A percentile compares a stretch with the other conserved stretches of the same genome.
These are phyloP conservation scores for Sesbania bispinosa DNA, from an alignment of 306 rosid genomes.

Conservation along the genomic window DNA sequence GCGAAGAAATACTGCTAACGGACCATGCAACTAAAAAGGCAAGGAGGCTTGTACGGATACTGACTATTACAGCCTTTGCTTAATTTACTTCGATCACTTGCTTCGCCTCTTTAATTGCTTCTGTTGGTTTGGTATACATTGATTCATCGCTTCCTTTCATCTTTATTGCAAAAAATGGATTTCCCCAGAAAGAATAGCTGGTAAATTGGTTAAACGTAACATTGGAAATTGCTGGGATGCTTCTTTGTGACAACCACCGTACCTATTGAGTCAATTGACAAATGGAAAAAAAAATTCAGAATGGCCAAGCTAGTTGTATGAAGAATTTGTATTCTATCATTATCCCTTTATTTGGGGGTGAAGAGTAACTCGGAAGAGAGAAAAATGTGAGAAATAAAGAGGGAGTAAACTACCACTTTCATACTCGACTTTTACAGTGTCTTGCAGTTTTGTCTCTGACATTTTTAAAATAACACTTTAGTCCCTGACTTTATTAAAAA, in stretches of 20 bases:
- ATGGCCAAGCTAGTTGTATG: background rate
- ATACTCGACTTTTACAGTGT: too few relatives aligned
- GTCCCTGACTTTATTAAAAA: too few relatives aligned
- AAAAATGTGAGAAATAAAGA: too few relatives aligned
- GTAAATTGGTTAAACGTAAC: constrained; percentile 1
- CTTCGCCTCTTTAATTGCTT: background rate
- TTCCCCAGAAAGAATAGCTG: background rate
- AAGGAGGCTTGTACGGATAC: constrained; percentile 14
- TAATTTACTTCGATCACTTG: too few relatives aligned
- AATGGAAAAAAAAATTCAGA: background rate
- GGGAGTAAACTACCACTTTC: too few relatives aligned
- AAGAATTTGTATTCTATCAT: background rate
- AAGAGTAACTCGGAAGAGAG: too few relatives aligned
- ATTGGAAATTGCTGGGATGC: constrained; percentile 49
- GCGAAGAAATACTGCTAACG: background rate
- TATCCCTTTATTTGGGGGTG: too few relatives aligned
- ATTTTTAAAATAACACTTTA: too few relatives aligned
- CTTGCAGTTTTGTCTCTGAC: too few relatives aligned
- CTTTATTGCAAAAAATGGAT: constrained; percentile 20
- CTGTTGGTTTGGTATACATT: constrained; percentile 1
- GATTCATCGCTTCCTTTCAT: constrained; percentile 17
- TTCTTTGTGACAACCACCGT: constrained; percentile 22
- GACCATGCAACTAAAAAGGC: background rate
- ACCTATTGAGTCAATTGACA: background rate
- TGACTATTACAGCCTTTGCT: constrained; percentile 4